Evolutionary conservation across 169 alveolate species (phyloP), one percentile per base, ranked within the genome.

Genomic region (Cryptosporidium baileyi): DNA sequence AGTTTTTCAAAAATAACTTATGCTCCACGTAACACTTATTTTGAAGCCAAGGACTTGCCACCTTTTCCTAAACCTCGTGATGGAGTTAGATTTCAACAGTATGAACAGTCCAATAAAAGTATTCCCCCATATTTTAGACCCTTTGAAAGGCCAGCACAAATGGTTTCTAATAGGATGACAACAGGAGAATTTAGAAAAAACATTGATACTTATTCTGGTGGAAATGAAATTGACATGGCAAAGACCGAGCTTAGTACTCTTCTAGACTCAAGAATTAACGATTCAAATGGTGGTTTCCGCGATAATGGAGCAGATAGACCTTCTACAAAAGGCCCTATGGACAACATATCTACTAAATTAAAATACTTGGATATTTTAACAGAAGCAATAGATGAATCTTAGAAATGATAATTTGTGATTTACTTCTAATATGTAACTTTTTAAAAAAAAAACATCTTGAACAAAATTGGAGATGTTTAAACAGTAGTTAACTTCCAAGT

Each of bases 111-210:
- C 15, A 74, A 57, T n/a, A 74, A 57, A 36, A 40, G 67, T 34
- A 74, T 74, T 26, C 85, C 85, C 32, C 85, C 85, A n/a, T 74
- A 54, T 32, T 74, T 74, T 57, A 74, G 85, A 57, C 85, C 85
- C 11, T 74, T 74, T 57, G 85, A 4, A 6, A 22, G 40, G 26
- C 5, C 41, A 19, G 11, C 41, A 24, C 11, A 57, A 19, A 57
- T 9, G 13, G 1, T 17, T 19, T 22, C 1, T 19, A 57, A 57
- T 57, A 6, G 26, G 13, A 17, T 47, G 0, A 47, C 59, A 47
- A 3, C 5, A 26, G n/a, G n/a, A n/a, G n/a, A n/a, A n/a, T n/a
- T n/a, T n/a, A n/a, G 15, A 43, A 9, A 43, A 43, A 0, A 0
- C 15, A 0, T 9, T 43, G 9, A 43, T 43, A 5, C n/a, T 57